A percentile compares a stretch with the other conserved stretches of the same genome.
phyloP scores from a whole-genome alignment of 2,329 filamentous ascomycete genomes.

The Didymella segeticola region DNA sequence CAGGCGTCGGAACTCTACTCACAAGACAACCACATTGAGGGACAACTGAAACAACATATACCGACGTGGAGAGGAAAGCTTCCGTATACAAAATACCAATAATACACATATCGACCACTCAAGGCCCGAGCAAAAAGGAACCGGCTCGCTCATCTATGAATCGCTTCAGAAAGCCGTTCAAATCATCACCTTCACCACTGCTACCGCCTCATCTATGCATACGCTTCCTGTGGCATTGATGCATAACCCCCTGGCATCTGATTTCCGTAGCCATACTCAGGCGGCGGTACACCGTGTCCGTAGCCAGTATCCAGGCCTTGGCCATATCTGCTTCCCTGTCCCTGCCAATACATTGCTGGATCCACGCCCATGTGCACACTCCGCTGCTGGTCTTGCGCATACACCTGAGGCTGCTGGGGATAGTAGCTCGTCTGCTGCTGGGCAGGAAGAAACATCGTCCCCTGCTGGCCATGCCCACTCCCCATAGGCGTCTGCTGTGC shows the following conservation, averaged over 20 bases:
- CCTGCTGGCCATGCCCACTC: slow-evolving; percentile 9
- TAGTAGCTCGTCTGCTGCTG: neutral
- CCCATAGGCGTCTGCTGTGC: slow-evolving; percentile 5
- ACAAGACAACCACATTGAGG: neutral
- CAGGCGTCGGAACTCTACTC: neutral
- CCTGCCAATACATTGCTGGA: neutral
- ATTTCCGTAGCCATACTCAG: slow-evolving; percentile 1
- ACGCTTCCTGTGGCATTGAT: neutral
- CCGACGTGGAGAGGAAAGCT: neutral
- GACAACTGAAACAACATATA: neutral
- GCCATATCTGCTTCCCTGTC: neutral
- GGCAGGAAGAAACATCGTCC: slow-evolving; percentile 9
- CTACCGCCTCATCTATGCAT: neutral
- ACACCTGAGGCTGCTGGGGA: slow-evolving; percentile 3
- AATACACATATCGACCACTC: neutral
- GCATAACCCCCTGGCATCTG: slow-evolving; percentile 1
- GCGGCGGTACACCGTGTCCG: neutral
- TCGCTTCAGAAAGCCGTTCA: neutral
- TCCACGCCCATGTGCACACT: neutral
- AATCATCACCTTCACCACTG: neutral
- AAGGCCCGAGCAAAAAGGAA: neutral
- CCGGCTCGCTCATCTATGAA: neutral
- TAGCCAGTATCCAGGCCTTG: neutral
- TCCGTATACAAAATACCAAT: neutral
- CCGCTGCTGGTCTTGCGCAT: neutral